Evolutionary conservation across 352 stramenopile species (phyloP).

Genomic region (Saprolegnia parasitica): DNA sequence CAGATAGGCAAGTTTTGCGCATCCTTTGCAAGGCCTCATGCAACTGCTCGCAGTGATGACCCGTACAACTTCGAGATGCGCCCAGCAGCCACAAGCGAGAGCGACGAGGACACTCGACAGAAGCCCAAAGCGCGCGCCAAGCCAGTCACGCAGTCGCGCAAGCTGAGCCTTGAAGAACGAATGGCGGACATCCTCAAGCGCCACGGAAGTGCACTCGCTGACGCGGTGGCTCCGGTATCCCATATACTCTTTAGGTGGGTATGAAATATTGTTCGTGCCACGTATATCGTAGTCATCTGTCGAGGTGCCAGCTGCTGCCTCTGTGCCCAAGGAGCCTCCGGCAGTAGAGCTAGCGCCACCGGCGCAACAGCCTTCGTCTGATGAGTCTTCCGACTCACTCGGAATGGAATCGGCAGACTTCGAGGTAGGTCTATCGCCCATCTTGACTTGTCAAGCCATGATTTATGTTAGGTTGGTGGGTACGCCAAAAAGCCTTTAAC

Average conservation of each 20-base stretch:
- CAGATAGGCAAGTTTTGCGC: not conserved
- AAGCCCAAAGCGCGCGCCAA: slow-evolving; percentile 31
- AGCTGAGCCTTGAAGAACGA: slow-evolving; percentile 63
- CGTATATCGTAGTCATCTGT: no score
- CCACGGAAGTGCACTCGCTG: slow-evolving; percentile 45
- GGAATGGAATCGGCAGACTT: slow-evolving; percentile 75
- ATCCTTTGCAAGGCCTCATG: not conserved
- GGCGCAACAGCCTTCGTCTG: not conserved
- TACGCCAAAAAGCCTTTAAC: slow-evolving; percentile 34
- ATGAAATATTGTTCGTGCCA: no score
- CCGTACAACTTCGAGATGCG: slow-evolving; percentile 73
- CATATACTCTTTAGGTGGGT: no score
- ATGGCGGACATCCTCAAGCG: slow-evolving; percentile 72
- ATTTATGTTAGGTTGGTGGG: slow-evolving; percentile 42
- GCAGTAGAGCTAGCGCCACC: not conserved
- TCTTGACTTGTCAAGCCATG: not conserved
- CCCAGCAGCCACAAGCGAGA: slow-evolving; percentile 31
- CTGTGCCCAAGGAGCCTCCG: not conserved
- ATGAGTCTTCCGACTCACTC: slow-evolving; percentile 61
- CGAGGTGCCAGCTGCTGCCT: not conserved
- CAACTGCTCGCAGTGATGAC: slow-evolving; percentile 39
- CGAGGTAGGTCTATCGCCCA: slow-evolving; percentile 41
- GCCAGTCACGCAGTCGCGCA: slow-evolving; percentile 33
- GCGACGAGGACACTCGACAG: slow-evolving; percentile 34
- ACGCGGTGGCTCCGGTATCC: slow-evolving; percentile 17